Evolutionary conservation across 2,329 filamentous ascomycete genomes (phyloP), one percentile per base, ranked within the genome.

Genomic region (Apiospora arundinis): DNA sequence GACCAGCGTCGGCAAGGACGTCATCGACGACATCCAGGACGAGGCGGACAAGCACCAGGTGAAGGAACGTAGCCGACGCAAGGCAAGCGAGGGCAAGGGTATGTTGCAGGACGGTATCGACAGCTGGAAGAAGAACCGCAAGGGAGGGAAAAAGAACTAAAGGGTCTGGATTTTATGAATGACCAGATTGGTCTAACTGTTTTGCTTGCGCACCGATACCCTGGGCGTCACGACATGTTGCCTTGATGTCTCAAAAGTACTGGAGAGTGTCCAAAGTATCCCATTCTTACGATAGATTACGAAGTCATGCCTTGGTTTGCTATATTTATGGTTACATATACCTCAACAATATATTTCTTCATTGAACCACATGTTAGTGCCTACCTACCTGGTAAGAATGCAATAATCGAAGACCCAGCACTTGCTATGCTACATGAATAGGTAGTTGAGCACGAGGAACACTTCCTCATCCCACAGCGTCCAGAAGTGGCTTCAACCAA

Each of bases 41-140:
- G 88, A 91, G 79, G 86, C 86, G 32, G 84, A 87, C 67, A 89
- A 88, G 80, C 87, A 88, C 77, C 81, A 84, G 66, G 79, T 89
- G 9, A 83, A 84, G 77, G 85, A 83, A 68, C 76, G 81, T 65
- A 9, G 28, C 8, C 45, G 46, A 21, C 23, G 28, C 4, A 56
- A 56, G 67, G 46, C 65, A 11, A n/a, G 18, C n/a, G 65, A 67
- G 14, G 65, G 65, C 25, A 37, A 28, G 44, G 65, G 40, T 6
- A 67, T 44, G 65, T 40, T 67, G 14, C 65, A 67, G 65, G 65
- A 67, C 40, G 65, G 65, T 12, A 67, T 67, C 9, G 65, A 67
- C 18, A 45, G 40, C 23, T 67, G 65, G 65, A 67, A 28, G 44
- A 67, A 45, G 65, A 67, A 18, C 42, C 40, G 65, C 14, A 67